Evolutionary conservation across 495 filamentous ascomycete species (phyloP), one percentile per base, ranked within the genome.

Genomic region (Trichoderma virens): DNA sequence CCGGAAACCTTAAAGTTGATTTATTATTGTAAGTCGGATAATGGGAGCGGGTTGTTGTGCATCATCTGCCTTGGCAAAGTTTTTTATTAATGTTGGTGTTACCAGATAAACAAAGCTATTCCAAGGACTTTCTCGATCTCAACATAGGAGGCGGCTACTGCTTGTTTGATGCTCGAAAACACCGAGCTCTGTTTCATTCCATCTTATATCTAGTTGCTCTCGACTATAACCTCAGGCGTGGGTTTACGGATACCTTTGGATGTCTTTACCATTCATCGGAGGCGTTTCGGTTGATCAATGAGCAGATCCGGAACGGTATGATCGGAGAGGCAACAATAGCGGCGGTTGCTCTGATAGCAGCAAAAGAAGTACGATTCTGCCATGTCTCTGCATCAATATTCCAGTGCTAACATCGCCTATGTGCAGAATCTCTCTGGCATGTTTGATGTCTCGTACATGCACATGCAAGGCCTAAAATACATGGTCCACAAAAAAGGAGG

Each of bases 401-500:
- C 18, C 43, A 8, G 5, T 20, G 0, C 8, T 20, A 11, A 28
- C 25, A 56, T 5, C 0, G 28, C 1, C 51, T 3, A 14, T 2
- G 3, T 31, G 11, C 13, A 56, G 51, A 56, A 56, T 8, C 25
- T 56, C 13, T 8, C 13, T 0, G 51, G 51, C 25, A 56, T 56
- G 51, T 56, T 56, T 30, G 51, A 30, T 13, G 9, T 56, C 13
- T 56, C 51, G 0, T 14, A 56, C 25, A 56, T 56, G 23, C 51
- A 56, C 27, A 56, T 56, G 51, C 51, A 56, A 28, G 51, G 51
- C 3, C 51, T 56, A 7, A 56, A 30, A 56, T 27, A 56, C 51
- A 56, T 56, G 51, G 51, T 56, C 16, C 9, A 30, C 3, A 27
- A 30, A 28, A 16, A 25, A 5, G 51, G 51, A 3, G 51, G 51